Conservation (phyloP, 2,329 filamentous ascomycete species). For the Lecanoromycetidae sp. region DNA sequence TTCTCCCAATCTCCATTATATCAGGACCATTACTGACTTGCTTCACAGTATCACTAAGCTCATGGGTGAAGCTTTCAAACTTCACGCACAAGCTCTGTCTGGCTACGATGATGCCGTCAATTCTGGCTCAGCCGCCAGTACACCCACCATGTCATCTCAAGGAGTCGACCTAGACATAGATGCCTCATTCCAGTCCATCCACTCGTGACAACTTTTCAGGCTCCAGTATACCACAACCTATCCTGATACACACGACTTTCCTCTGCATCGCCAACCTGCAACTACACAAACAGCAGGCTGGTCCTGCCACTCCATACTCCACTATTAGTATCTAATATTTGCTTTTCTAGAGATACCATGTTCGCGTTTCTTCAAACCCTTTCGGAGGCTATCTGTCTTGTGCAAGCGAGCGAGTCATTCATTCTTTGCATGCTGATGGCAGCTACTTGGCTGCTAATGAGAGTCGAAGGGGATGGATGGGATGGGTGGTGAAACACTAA, state of each 20-base stretch:
- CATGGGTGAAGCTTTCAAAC: slow-evolving; percentile 96
- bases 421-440: slow-evolving; percentile 2
- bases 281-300: neutral
- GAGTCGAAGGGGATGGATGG: neutral
- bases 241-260: neutral
- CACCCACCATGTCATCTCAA: slow-evolving; percentile 49
- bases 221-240: neutral
- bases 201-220: neutral
- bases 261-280: neutral
- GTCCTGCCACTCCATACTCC: neutral
- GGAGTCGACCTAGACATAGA: slow-evolving; percentile 52
- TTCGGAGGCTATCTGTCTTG: neutral
- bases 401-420: slow-evolving; percentile 7
- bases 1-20: slow-evolving; percentile 26
- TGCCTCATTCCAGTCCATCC: slow-evolving; percentile 51
- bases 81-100: slow-evolving; percentile 86
- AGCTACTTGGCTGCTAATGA: neutral
- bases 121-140: slow-evolving; percentile 24
- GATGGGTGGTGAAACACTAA: neutral
- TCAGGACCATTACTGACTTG: slow-evolving; percentile 21
- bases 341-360: neutral
- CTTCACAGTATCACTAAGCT: slow-evolving; percentile 66
- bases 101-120: slow-evolving; percentile 77
- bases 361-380: neutral
- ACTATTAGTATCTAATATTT: neutral